Evolutionary conservation across 140 eudicot species (phyloP).

Genomic region (Stevia rebaudiana): DNA sequence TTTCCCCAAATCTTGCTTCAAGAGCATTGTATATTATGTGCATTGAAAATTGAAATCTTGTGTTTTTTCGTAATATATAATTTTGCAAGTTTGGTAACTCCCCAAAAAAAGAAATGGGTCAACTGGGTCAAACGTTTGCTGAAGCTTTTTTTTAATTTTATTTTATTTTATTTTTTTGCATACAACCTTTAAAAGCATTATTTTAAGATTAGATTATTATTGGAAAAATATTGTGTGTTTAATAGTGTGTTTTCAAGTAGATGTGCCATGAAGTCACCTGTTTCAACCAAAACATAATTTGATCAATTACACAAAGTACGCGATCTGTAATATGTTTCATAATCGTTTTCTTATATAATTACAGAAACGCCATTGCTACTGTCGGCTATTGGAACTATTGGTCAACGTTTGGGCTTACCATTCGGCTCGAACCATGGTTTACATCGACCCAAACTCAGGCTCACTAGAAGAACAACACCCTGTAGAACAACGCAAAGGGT

Average conservation of each 20-base stretch:
- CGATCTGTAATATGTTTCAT: too few species aligned
- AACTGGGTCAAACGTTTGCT: not conserved
- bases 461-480: constrained; percentile 75
- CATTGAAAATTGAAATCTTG: too few species aligned
- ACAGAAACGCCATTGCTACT: constrained; percentile 60
- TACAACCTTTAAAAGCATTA: not conserved
- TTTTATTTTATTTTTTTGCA: too few species aligned
- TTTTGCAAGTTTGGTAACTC: too few species aligned
- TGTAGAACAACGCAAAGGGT: constrained; percentile 56
- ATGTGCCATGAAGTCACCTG: not conserved
- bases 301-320: too few species aligned
- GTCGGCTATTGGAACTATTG: constrained; percentile 70
- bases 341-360: not conserved
- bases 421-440: constrained; percentile 74
- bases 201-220: not conserved
- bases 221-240: not conserved
- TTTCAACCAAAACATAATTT: too few species aligned
- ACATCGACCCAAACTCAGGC: constrained; percentile 73
- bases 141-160: not conserved
- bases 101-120: not conserved
- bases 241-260: not conserved
- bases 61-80: too few species aligned
- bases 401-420: constrained; percentile 99
- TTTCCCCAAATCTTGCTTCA: too few species aligned
- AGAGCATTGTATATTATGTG: too few species aligned